Percentiles rank a stretch among this genome's conserved stretches.
phyloP scores from a whole-genome alignment of 2,329 filamentous ascomycete species.

The Curvularia sp. region DNA sequence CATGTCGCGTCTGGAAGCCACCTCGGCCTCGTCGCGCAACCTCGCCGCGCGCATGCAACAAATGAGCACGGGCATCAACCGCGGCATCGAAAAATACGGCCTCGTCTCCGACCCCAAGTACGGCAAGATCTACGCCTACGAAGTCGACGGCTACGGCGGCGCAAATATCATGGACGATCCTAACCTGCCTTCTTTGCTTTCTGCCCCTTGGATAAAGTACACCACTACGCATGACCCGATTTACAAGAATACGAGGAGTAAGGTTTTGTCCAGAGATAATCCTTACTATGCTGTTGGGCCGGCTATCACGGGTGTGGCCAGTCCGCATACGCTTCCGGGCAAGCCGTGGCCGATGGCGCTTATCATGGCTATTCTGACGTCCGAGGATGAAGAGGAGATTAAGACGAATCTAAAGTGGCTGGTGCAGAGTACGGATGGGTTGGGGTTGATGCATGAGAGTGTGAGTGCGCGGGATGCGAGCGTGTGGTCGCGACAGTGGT shows the following conservation, averaged over 20 bases:
- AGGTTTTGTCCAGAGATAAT: slow-evolving; percentile 54
- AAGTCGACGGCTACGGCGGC: slow-evolving; percentile 57
- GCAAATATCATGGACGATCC: slow-evolving; percentile 74
- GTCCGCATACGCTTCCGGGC: slow-evolving; percentile 56
- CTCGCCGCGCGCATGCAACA: slow-evolving; percentile 64
- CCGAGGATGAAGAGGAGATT: slow-evolving; percentile 57
- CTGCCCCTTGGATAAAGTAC: slow-evolving; percentile 69
- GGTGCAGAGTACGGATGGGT: slow-evolving; percentile 56
- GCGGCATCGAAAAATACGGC: slow-evolving; percentile 54
- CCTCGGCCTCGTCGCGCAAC: slow-evolving; percentile 36
- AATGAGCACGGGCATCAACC: slow-evolving; percentile 57
- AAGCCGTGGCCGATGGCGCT: slow-evolving; percentile 60
- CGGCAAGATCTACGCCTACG: slow-evolving; percentile 57
- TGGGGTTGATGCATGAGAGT: slow-evolving; percentile 61
- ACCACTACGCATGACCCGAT: slow-evolving; percentile 47
- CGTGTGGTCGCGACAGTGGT: slow-evolving; percentile 59
- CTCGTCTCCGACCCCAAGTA: slow-evolving; percentile 46
- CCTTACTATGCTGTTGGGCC: slow-evolving; percentile 59
- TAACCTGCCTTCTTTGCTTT: slow-evolving; percentile 72
- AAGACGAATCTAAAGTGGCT: slow-evolving; percentile 51
- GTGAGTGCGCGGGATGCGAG: slow-evolving; percentile 51
- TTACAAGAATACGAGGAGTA: slow-evolving; percentile 55
- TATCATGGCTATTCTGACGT: slow-evolving; percentile 59
- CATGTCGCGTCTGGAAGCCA: slow-evolving; percentile 56
- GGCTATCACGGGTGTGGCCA: slow-evolving; percentile 55